Conservation (phyloP, 441 rosid species). For the Capsella rubella region DNA sequence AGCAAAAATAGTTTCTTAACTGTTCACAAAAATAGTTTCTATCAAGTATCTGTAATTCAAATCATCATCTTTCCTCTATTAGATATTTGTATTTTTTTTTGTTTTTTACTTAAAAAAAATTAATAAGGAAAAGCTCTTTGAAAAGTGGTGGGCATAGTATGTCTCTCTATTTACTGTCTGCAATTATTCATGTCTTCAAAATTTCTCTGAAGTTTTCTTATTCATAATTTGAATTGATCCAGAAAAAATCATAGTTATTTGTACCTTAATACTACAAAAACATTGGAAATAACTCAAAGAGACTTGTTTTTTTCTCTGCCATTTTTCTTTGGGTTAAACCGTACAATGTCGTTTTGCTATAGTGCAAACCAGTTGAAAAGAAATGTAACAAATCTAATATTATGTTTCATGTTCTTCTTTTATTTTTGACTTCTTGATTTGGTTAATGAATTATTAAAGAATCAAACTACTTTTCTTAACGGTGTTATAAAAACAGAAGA, state of each 20-base stretch:
- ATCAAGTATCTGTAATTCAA: neutral
- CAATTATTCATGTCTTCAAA: slow-evolving; percentile 34
- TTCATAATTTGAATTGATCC: slow-evolving; percentile 27
- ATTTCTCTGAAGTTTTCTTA: slow-evolving; percentile 28
- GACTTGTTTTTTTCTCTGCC: neutral
- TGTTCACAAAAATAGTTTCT: slow-evolving; percentile 33
- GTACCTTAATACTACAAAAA: slow-evolving; percentile 8
- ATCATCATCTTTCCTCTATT: slow-evolving; percentile 22
- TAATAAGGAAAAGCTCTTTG: slow-evolving; percentile 23
- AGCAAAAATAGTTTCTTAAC: slow-evolving; percentile 19
- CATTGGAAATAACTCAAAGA: neutral
- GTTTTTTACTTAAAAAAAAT: neutral
- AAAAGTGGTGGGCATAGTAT: slow-evolving; percentile 39
- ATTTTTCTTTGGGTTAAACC: neutral
- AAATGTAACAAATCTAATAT: no score
- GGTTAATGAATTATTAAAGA: no score
- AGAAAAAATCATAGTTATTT: slow-evolving; percentile 12
- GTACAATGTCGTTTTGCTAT: neutral
- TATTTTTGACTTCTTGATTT: no score
- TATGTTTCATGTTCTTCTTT: no score
- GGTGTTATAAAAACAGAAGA: neutral
- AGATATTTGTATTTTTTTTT: neutral
- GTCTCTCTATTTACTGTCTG: slow-evolving; percentile 42
- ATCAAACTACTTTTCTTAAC: neutral
- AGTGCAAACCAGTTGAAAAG: no score